Percentiles rank a stretch among this genome's conserved stretches.
phyloP scores from a whole-genome alignment of 345 rosid species.

The Laguncularia racemosa region DNA sequence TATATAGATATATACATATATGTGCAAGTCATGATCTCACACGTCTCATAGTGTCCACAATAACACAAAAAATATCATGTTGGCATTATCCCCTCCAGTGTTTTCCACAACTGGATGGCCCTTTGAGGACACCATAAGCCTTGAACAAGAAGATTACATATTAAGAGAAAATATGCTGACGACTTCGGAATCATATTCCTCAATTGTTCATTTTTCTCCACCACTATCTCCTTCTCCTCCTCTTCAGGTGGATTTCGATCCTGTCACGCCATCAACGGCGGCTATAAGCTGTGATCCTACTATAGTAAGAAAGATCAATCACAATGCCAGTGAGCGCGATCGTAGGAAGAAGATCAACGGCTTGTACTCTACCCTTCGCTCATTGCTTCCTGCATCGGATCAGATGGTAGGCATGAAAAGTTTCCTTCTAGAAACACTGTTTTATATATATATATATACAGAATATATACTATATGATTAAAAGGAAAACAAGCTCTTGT shows the following conservation, averaged over 20 bases:
- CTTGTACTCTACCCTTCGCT: slow-evolving; percentile 53
- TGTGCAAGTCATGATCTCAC: slow-evolving; percentile 4
- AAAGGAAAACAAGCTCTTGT: neutral
- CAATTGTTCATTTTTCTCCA: neutral
- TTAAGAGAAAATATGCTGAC: neutral
- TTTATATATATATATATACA: neutral
- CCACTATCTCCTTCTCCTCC: neutral
- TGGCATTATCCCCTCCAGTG: slow-evolving; percentile 3
- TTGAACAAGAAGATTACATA: slow-evolving; percentile 1
- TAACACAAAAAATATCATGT: slow-evolving; percentile 4
- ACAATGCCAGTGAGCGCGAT: slow-evolving; percentile 63
- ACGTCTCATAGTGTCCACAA: neutral
- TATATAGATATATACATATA: slow-evolving; percentile 18
- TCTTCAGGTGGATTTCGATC: slow-evolving; percentile 4
- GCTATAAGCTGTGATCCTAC: slow-evolving; percentile 5
- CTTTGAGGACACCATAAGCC: slow-evolving; percentile 12
- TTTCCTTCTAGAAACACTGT: neutral
- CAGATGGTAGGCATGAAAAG: slow-evolving; percentile 28
- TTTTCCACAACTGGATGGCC: slow-evolving; percentile 18
- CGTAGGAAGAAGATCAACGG: slow-evolving; percentile 55
- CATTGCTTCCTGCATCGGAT: slow-evolving; percentile 40
- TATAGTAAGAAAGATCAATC: slow-evolving; percentile 49
- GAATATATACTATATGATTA: too few relatives aligned
- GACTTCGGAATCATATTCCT: too few relatives aligned
- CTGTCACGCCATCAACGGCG: slow-evolving; percentile 9